These are phyloP conservation scores for Venturia oleaginea DNA, from an alignment of 2,329 filamentous ascomycete genomes.

Conservation along the genomic window DNA sequence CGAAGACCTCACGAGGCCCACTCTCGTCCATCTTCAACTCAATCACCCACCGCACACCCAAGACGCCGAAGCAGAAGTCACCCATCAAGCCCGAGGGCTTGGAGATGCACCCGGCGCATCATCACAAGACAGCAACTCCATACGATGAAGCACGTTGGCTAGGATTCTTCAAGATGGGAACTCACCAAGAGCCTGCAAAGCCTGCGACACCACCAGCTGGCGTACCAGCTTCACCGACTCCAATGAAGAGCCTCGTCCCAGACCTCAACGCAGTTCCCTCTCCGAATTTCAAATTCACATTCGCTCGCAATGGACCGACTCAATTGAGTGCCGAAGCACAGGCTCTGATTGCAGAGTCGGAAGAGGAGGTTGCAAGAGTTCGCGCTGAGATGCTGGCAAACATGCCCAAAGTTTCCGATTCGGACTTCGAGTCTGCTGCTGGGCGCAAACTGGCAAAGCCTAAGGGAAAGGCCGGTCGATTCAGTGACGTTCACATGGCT, in stretches of 20 bases:
- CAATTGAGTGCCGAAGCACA: conserved; percentile 53
- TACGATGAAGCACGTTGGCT: conserved; percentile 72
- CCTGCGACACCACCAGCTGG: conserved; percentile 16
- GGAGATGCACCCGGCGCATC: conserved; percentile 88
- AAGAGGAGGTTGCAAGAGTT: conserved; percentile 62
- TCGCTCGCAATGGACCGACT: conserved; percentile 44
- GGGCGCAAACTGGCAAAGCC: conserved; percentile 70
- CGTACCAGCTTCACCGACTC: neutral
- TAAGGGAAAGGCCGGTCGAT: conserved; percentile 69
- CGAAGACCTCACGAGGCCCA: neutral
- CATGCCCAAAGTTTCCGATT: conserved; percentile 24
- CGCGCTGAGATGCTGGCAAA: conserved; percentile 58
- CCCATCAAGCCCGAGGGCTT: conserved; percentile 60
- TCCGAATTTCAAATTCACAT: conserved; percentile 58
- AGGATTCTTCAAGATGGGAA: conserved; percentile 69
- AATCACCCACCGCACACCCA: conserved; percentile 26
- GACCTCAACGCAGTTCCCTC: conserved; percentile 29
- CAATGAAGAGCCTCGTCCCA: neutral
- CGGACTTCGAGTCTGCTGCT: conserved; percentile 36
- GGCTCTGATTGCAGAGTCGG: conserved; percentile 55
- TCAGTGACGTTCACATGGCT: conserved; percentile 75
- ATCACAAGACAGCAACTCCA: conserved; percentile 62
- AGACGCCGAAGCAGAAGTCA: conserved; percentile 56
- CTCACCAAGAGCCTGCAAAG: conserved; percentile 39
- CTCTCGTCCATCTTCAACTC: conserved; percentile 15